Percentiles rank a stretch among this genome's conserved stretches.
Evolutionary conservation across 257 asterid species (phyloP).

Genomic region (Solanum chiquidenum): DNA sequence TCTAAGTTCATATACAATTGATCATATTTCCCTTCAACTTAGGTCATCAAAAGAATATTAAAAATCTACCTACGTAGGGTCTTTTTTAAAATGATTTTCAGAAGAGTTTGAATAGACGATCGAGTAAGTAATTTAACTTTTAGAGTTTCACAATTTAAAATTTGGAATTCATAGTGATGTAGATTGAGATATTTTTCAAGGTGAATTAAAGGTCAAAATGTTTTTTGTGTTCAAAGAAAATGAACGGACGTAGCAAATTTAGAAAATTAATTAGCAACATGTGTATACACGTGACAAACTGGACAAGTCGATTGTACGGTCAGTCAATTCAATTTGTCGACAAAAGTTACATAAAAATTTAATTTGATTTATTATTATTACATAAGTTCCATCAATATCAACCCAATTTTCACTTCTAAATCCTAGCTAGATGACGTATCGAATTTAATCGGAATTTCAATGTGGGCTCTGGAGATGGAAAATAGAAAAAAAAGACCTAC

Average conservation of each 20-base stretch:
- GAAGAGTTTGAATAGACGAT: background rate
- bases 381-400: background rate
- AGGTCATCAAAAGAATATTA: background rate
- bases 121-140: background rate
- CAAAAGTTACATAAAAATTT: background rate
- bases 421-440: background rate
- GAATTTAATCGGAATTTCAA: background rate
- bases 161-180: background rate
- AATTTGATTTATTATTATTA: background rate
- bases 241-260: background rate
- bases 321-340: background rate
- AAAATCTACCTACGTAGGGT: background rate
- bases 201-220: background rate
- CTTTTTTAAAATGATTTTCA: accelerated
- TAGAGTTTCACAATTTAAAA: background rate
- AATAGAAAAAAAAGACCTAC: background rate
- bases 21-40: background rate
- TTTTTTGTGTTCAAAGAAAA: background rate
- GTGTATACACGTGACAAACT: background rate
- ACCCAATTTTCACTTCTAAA: background rate
- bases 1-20: background rate
- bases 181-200: background rate
- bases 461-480: accelerated
- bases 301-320: background rate
- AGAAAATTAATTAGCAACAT: background rate